Conservation (phyloP, 495 filamentous ascomycete genomes). For the Penicillium desertorum region DNA sequence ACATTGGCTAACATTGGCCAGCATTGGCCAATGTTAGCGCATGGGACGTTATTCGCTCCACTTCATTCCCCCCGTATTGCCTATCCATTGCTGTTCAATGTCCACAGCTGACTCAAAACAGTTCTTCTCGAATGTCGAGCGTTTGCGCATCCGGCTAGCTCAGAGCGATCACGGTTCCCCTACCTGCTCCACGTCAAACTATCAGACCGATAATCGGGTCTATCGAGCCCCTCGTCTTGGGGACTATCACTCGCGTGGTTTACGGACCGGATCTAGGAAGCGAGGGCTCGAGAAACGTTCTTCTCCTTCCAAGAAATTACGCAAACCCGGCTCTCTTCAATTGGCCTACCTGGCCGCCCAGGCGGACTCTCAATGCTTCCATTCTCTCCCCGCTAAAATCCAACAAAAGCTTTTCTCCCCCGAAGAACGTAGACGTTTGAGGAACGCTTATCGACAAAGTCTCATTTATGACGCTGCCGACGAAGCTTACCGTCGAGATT, state of each 20-base stretch:
- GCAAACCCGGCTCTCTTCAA: constrained; percentile 41
- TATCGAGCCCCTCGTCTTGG: constrained; percentile 21
- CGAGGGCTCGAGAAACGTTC: constrained; percentile 22
- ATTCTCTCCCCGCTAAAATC: constrained; percentile 68
- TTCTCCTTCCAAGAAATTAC: constrained; percentile 31
- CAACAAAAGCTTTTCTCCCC: constrained; percentile 66
- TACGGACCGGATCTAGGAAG: constrained; percentile 16
- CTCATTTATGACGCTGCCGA: constrained; percentile 70
- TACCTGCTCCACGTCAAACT: constrained; percentile 21
- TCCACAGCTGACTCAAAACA: constrained; percentile 26
- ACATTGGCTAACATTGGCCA: not conserved
- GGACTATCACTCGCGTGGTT: constrained; percentile 11
- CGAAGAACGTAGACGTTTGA: constrained; percentile 67
- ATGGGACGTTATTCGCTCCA: constrained; percentile 12
- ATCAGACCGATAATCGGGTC: constrained; percentile 20
- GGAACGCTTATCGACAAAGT: constrained; percentile 53
- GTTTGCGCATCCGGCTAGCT: constrained; percentile 35
- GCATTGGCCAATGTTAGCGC: not conserved
- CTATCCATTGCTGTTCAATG: constrained; percentile 16
- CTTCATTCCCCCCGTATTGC: constrained; percentile 4
- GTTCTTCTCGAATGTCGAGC: constrained; percentile 47
- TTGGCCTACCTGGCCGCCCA: constrained; percentile 43
- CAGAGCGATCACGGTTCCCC: constrained; percentile 29
- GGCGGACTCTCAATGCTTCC: constrained; percentile 69
- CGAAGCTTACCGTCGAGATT: constrained; percentile 51